phyloP scores from a whole-genome alignment of 2,329 filamentous ascomycete species.

The Fusarium avenaceum region DNA sequence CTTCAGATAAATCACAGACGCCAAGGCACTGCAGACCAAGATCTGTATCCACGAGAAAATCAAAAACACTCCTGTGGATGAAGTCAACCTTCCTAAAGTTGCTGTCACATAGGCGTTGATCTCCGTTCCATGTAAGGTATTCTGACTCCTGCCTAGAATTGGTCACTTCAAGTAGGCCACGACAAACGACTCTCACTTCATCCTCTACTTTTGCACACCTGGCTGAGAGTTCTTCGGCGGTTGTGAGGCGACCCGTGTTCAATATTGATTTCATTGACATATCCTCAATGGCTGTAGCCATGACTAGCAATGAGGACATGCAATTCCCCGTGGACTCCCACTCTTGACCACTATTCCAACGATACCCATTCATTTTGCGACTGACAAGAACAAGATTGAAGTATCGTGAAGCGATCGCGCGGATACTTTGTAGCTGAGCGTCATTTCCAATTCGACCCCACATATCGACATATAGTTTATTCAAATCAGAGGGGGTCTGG shows the following conservation, averaged over 20 bases:
- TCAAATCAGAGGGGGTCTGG: not conserved
- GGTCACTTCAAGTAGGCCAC: not conserved
- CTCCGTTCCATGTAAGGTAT: not conserved
- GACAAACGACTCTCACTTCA: not conserved
- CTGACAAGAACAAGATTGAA: not conserved
- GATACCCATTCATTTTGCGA: accelerated
- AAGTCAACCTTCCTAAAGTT: not conserved
- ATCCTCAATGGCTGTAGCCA: not conserved
- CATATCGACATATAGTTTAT: not conserved
- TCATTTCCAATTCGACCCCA: constrained; percentile 1
- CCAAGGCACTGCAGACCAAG: not conserved
- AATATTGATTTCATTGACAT: accelerated
- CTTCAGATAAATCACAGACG: not conserved
- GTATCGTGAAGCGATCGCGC: not conserved
- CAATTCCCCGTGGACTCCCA: accelerated
- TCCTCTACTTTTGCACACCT: accelerated
- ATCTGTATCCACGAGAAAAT: not conserved
- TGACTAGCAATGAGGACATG: not conserved
- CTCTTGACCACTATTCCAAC: accelerated
- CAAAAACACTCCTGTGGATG: not conserved
- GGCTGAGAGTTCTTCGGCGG: accelerated
- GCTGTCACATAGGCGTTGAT: not conserved
- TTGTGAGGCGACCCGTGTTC: accelerated
- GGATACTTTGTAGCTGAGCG: not conserved
- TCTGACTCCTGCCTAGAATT: too few relatives aligned